Conservation (phyloP, 305 asterid genomes). For the Solanum hybrid region DNA sequence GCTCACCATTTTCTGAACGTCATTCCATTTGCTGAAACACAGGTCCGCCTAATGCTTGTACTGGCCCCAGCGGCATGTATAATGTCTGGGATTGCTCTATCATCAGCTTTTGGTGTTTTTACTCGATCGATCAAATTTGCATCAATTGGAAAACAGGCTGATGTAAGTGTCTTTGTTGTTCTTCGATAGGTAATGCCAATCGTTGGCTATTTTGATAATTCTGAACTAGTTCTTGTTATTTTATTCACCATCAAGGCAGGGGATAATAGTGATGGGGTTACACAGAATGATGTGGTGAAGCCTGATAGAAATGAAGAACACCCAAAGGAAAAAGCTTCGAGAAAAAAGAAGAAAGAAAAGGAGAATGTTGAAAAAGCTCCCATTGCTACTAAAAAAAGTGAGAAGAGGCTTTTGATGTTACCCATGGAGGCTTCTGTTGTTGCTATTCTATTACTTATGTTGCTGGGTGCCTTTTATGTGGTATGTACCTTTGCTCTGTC, state of each 20-base stretch:
- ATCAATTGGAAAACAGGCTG: slow-evolving; percentile 31
- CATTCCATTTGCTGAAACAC: slow-evolving; percentile 21
- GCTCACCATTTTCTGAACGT: not conserved
- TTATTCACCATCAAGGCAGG: slow-evolving; percentile 51
- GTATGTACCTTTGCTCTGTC: slow-evolving; percentile 31
- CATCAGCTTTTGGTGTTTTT: slow-evolving; percentile 79
- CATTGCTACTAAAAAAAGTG: slow-evolving; percentile 35
- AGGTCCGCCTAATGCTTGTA: slow-evolving; percentile 98
- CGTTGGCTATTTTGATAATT: not conserved
- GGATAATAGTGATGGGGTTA: slow-evolving; percentile 35
- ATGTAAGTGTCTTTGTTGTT: slow-evolving; percentile 35
- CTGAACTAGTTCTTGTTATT: not conserved
- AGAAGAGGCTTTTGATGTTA: slow-evolving; percentile 53
- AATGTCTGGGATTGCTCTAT: slow-evolving; percentile 98
- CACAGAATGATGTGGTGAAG: slow-evolving; percentile 47
- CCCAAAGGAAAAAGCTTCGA: slow-evolving; percentile 58
- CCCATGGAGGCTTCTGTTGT: slow-evolving; percentile 75
- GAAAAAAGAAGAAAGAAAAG: slow-evolving; percentile 59
- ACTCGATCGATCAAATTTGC: slow-evolving; percentile 81
- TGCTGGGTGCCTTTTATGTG: slow-evolving; percentile 93
- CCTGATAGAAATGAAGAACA: slow-evolving; percentile 55
- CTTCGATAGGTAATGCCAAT: not conserved
- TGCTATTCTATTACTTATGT: slow-evolving; percentile 62
- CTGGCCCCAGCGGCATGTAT: slow-evolving; percentile 99
- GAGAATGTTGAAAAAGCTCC: slow-evolving; percentile 45